Percentiles rank a stretch among this genome's conserved stretches.
Conservation (phyloP, 495 filamentous ascomycete genomes). For the Trichodelitschia bisporula region DNA sequence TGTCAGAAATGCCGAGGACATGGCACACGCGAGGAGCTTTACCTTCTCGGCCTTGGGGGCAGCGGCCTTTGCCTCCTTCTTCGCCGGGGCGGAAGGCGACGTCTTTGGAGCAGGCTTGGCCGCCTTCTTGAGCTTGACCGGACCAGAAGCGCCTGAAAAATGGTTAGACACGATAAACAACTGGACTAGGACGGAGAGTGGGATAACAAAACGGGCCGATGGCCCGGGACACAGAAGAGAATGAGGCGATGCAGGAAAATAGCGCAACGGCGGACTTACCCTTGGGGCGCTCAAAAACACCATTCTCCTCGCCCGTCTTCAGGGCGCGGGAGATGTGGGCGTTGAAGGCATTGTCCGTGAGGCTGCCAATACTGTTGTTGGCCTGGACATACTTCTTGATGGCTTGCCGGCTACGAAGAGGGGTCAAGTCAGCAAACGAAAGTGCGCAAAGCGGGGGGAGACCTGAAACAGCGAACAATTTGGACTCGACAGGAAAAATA, state of each 20-base stretch:
- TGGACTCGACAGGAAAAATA: conserved; percentile 3
- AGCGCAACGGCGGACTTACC: conserved; percentile 25
- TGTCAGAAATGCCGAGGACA: too few species aligned
- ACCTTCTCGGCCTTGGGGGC: conserved; percentile 8
- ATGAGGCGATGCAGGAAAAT: neutral
- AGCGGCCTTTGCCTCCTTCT: conserved; percentile 13
- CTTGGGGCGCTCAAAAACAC: conserved; percentile 81
- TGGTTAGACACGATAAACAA: conserved; percentile 16
- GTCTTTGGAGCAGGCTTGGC: conserved; percentile 14
- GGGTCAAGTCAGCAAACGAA: conserved; percentile 19
- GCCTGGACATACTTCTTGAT: conserved; percentile 95
- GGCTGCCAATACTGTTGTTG: conserved; percentile 68
- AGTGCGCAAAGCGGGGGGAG: neutral
- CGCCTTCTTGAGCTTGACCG: conserved; percentile 94
- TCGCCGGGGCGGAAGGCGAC: too few species aligned
- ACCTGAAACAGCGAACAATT: conserved; percentile 6
- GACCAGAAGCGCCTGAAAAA: conserved; percentile 57
- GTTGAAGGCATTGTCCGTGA: conserved; percentile 53
- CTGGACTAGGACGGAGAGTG: too few species aligned
- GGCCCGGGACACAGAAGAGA: conserved; percentile 1
- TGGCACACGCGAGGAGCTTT: too few species aligned
- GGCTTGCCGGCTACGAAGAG: conserved; percentile 85
- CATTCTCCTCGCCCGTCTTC: conserved; percentile 69
- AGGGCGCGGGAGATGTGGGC: conserved; percentile 84
- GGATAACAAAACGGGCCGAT: neutral